Conservation (phyloP, 495 filamentous ascomycete species). For the Margaritispora aquatica region DNA sequence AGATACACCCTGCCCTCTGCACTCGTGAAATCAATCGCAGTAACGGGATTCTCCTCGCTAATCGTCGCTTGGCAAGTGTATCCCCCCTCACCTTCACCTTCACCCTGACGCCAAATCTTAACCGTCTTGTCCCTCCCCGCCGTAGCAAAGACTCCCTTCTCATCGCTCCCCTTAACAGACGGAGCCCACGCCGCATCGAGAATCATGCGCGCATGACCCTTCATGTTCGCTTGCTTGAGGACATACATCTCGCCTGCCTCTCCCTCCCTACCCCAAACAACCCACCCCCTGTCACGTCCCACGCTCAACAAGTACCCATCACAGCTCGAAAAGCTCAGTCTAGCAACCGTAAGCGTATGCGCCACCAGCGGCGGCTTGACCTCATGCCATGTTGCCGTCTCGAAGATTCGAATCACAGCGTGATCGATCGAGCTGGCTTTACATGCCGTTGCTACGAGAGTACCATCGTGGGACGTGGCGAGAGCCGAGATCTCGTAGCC, state of each 20-base stretch:
- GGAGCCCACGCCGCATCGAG: constrained; percentile 80
- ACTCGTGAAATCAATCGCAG: constrained; percentile 64
- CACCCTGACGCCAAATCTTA: constrained; percentile 80
- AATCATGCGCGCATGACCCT: constrained; percentile 89
- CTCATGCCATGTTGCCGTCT: constrained; percentile 81
- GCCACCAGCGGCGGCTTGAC: constrained; percentile 72
- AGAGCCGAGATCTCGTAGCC: constrained; percentile 96
- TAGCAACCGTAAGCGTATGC: constrained; percentile 79
- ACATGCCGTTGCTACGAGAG: constrained; percentile 84
- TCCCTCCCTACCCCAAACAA: constrained; percentile 50
- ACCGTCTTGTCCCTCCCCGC: constrained; percentile 81
- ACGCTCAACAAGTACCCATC: constrained; percentile 77
- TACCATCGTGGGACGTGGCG: constrained; percentile 68
- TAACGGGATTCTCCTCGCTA: constrained; percentile 54
- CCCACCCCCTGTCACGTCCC: constrained; percentile 87
- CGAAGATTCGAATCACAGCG: constrained; percentile 87
- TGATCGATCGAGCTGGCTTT: constrained; percentile 89
- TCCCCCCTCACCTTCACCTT: constrained; percentile 26
- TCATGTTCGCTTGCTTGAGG: constrained; percentile 58
- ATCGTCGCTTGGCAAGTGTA: constrained; percentile 48
- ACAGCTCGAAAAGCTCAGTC: constrained; percentile 69
- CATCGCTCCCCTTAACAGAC: not conserved
- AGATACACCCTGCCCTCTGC: constrained; percentile 30
- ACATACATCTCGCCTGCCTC: constrained; percentile 44
- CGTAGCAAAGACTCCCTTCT: constrained; percentile 61